Conservation (phyloP, 176 grass and related monocot species). For the Puya raimondii region DNA sequence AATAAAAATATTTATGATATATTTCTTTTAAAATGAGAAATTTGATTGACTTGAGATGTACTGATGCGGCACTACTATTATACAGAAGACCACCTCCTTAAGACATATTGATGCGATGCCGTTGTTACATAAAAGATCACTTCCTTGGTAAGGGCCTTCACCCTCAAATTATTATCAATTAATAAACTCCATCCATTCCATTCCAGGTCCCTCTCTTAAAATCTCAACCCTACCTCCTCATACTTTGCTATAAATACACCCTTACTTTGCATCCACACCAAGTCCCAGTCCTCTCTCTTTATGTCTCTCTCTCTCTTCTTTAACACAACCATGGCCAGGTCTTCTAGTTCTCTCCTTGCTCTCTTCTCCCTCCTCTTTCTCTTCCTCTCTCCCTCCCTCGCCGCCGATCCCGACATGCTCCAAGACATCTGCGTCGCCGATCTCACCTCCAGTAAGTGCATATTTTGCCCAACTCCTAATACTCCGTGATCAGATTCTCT, state of each 20-base stretch:
- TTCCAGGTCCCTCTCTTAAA: too few species aligned
- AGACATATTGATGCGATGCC: too few species aligned
- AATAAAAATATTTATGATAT: too few species aligned
- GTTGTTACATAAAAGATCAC: too few species aligned
- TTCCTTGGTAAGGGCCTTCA: too few species aligned
- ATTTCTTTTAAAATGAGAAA: too few species aligned
- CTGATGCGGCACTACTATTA: too few species aligned
- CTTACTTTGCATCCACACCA: neutral
- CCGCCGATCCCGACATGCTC: conserved; percentile 5
- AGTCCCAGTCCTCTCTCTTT: neutral
- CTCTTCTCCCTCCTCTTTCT: neutral
- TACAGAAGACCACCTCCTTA: too few species aligned
- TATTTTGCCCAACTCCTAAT: neutral
- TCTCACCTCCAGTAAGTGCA: neutral
- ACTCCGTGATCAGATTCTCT: neutral
- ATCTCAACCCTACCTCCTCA: too few species aligned
- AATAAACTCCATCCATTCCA: too few species aligned
- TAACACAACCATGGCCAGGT: neutral
- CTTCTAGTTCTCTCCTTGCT: neutral
- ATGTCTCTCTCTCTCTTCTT: neutral
- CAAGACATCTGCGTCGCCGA: conserved; percentile 1
- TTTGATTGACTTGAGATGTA: too few species aligned
- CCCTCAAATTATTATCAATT: too few species aligned
- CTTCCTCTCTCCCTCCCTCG: neutral
- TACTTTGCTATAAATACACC: neutral